Percentiles rank a stretch among this genome's conserved stretches.
Evolutionary conservation across 2,329 filamentous ascomycete genomes (phyloP).

Genomic region (Colletotrichum caudatum): DNA sequence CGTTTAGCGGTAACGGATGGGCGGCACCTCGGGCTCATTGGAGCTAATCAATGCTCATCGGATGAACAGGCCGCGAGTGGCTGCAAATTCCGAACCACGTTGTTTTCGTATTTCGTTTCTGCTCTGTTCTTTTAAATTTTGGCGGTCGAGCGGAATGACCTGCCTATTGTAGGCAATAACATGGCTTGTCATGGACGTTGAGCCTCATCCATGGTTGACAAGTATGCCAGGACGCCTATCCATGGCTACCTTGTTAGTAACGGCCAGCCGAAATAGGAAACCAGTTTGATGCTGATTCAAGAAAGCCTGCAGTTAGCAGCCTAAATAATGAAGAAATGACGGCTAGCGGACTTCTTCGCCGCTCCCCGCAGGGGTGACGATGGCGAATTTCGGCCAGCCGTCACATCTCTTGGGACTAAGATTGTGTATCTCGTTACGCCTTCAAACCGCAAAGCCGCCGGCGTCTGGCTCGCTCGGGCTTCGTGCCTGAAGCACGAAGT

Average conservation of each 20-base stretch:
- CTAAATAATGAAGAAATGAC: neutral
- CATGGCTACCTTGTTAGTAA: constrained; percentile 18
- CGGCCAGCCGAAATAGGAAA: constrained; percentile 2
- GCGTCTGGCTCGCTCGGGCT: neutral
- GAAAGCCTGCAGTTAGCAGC: neutral
- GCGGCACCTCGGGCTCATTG: constrained; percentile 7
- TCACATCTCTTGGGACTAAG: neutral
- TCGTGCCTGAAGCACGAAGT: neutral
- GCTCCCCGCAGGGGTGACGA: neutral
- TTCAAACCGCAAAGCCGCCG: neutral
- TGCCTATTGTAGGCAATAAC: constrained; percentile 14
- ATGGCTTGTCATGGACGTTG: constrained; percentile 24
- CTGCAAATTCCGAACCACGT: constrained; percentile 11
- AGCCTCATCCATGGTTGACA: constrained; percentile 7
- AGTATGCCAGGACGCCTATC: constrained; percentile 21
- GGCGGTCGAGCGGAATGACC: constrained; percentile 8
- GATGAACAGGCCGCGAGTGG: constrained; percentile 28
- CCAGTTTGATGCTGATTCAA: neutral
- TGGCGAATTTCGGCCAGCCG: no score
- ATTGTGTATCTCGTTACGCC: neutral
- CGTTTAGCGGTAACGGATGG: constrained; percentile 5
- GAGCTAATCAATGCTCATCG: constrained; percentile 15
- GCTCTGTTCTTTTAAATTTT: neutral
- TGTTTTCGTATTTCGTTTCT: neutral
- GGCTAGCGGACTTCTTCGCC: neutral